These are phyloP conservation scores for Neurospora hispaniola DNA, from an alignment of 495 filamentous ascomycete species.

Conservation along the genomic window DNA sequence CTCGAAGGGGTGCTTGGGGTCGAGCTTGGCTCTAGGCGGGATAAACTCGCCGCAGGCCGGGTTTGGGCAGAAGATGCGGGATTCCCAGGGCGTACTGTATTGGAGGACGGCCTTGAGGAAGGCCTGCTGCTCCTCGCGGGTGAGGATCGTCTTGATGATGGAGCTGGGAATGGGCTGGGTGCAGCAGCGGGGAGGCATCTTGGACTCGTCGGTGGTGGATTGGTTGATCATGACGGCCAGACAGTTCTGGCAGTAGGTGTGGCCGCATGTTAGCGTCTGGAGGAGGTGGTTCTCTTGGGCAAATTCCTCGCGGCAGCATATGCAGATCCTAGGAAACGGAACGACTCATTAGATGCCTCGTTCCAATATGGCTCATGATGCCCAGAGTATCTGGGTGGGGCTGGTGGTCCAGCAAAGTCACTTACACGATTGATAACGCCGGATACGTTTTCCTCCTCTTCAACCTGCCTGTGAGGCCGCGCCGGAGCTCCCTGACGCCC, in stretches of 20 bases:
- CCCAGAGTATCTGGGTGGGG: not conserved
- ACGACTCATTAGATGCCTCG: slow-evolving; percentile 7
- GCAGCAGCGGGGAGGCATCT: slow-evolving; percentile 49
- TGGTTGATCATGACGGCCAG: slow-evolving; percentile 40
- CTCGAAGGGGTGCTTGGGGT: slow-evolving; percentile 41
- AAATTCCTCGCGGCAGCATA: slow-evolving; percentile 43
- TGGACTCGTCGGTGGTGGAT: slow-evolving; percentile 39
- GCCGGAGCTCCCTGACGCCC: slow-evolving; percentile 31
- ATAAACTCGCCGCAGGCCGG: slow-evolving; percentile 40
- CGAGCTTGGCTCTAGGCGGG: slow-evolving; percentile 29
- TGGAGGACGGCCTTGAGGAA: slow-evolving; percentile 44
- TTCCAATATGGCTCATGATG: not conserved
- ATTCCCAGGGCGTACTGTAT: slow-evolving; percentile 43
- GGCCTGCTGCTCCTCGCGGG: slow-evolving; percentile 36
- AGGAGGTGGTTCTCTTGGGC: slow-evolving; percentile 20
- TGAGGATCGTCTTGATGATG: slow-evolving; percentile 39
- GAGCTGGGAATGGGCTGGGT: slow-evolving; percentile 40
- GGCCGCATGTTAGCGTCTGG: slow-evolving; percentile 40
- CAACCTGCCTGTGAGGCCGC: slow-evolving; percentile 29
- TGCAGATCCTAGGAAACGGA: slow-evolving; percentile 31
- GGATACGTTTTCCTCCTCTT: slow-evolving; percentile 20
- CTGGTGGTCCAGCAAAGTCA: not conserved
- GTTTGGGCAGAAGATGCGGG: slow-evolving; percentile 42
- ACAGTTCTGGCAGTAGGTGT: slow-evolving; percentile 42
- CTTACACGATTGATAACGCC: slow-evolving; percentile 26